Evolutionary conservation across 202 grass and related monocot genomes (phyloP).

Genomic region (Tripidium arundinaceum): DNA sequence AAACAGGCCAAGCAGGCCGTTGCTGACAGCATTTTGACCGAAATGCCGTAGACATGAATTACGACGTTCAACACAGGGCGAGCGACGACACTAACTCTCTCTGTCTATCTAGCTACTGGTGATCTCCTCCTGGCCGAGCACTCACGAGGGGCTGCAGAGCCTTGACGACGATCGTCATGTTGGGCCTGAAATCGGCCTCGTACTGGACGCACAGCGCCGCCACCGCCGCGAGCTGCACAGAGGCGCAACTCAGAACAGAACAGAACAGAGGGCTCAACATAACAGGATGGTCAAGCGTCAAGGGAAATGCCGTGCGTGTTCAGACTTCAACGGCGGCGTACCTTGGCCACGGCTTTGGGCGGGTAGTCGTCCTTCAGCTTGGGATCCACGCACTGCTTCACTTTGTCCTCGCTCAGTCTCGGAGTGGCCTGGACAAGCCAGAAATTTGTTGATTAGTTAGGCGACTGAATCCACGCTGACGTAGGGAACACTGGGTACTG

Average conservation of each 20-base stretch:
- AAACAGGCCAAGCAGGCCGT: background rate
- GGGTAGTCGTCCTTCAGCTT: constrained; percentile 78
- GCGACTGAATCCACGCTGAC: background rate
- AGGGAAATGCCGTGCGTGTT: too few relatives aligned
- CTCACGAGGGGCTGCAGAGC: constrained; percentile 66
- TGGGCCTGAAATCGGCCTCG: constrained; percentile 77
- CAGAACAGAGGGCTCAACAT: background rate
- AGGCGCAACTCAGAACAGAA: background rate
- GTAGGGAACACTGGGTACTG: background rate
- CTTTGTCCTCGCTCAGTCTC: constrained; percentile 93
- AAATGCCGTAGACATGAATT: background rate
- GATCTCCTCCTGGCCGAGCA: constrained; percentile 37
- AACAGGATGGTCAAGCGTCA: background rate
- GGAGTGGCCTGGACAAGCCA: constrained; percentile 63
- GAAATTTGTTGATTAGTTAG: background rate
- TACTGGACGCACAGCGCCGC: constrained; percentile 82
- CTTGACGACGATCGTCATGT: constrained; percentile 91
- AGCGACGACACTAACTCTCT: background rate
- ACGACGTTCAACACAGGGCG: background rate
- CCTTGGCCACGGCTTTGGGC: constrained; percentile 88
- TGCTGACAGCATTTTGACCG: background rate
- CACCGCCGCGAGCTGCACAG: constrained; percentile 71
- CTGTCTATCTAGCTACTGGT: constrained; percentile 6
- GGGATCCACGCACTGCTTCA: constrained; percentile 94
- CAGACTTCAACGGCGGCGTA: background rate